Evolutionary conservation across 768 basidiomycete species (phyloP), one percentile per base, ranked within the genome.

Genomic region (Kwoniella dejecticola): DNA sequence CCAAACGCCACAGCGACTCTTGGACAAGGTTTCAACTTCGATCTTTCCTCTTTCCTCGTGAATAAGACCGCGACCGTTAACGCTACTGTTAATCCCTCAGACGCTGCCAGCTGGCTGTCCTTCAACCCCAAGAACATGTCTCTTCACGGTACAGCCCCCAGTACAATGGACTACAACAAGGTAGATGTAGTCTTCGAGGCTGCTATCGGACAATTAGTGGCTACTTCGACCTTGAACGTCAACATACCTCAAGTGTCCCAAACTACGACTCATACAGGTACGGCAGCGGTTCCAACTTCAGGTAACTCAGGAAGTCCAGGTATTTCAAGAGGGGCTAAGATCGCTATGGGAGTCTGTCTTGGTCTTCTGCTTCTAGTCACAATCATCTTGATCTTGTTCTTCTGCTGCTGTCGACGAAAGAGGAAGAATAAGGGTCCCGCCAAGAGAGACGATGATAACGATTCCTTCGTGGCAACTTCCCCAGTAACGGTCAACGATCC

Each of bases 1-100:
- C 85, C 88, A 17, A 81, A 85, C 21, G 79, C 88, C 49, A 79
- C 84, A 48, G 83, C 82, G 38, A 80, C 82, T 24, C 84, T 84
- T 13, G 85, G 85, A 8, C 77, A 83, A 49, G 42, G 75, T 2
- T 79, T 90, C 44, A 68, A 80, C 6, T 87, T 89, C 69, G 77
- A 82, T 66, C 80, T 93, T 36, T 68, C 75, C 1, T 79, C 80
- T 30, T 87, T 83, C 78, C 84, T 88, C 68, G 84, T 85, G 23
- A 84, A 86, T 68, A 62, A 56, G 24, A 70, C 69, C 13, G 69
- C 63, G 2, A 59, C 53, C 4, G 63, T 77, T 41, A 69, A 63
- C 36, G 65, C 67, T 26, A 66, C 69, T 30, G 68, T 74, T 24
- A 58, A 54, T 29, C 81, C 74, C 0, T 50, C 53, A 11, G 66